Evolutionary conservation across 2,329 filamentous ascomycete species (phyloP).

Genomic region (Phyllosticta ampelicida): DNA sequence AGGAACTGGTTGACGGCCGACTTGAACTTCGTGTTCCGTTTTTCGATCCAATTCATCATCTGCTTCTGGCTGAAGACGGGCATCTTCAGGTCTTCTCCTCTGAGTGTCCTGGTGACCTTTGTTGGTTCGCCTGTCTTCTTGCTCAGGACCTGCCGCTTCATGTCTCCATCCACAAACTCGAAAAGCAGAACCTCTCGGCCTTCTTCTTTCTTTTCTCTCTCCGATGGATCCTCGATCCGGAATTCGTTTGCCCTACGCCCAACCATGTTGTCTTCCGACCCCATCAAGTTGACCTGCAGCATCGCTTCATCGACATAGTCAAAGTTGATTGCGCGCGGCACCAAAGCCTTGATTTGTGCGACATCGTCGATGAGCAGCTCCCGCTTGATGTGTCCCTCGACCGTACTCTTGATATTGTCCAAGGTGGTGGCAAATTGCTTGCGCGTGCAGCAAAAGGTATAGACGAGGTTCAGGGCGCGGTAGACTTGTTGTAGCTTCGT

Average conservation of each 20-base stretch:
- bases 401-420: conserved; percentile 72
- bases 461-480: conserved; percentile 79
- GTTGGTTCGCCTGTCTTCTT: conserved; percentile 63
- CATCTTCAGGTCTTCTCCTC: conserved; percentile 76
- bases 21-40: conserved; percentile 73
- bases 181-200: conserved; percentile 69
- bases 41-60: conserved; percentile 80
- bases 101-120: conserved; percentile 55
- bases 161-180: conserved; percentile 83
- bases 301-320: conserved; percentile 76
- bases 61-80: conserved; percentile 89
- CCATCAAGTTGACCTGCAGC: conserved; percentile 69
- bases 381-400: conserved; percentile 70
- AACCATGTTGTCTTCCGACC: conserved; percentile 55
- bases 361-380: conserved; percentile 66
- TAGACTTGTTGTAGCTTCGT: conserved; percentile 64
- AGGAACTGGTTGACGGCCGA: conserved; percentile 69
- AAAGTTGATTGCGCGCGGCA: conserved; percentile 72
- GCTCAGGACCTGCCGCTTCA: conserved; percentile 67
- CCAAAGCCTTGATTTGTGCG: conserved; percentile 65
- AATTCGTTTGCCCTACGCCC: conserved; percentile 41
- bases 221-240: conserved; percentile 16
- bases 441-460: conserved; percentile 86
- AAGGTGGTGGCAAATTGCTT: conserved; percentile 90
- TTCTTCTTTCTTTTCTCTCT: conserved; percentile 28